Conservation (phyloP, 2,329 filamentous ascomycete genomes). For the Paecilomyces sp. region DNA sequence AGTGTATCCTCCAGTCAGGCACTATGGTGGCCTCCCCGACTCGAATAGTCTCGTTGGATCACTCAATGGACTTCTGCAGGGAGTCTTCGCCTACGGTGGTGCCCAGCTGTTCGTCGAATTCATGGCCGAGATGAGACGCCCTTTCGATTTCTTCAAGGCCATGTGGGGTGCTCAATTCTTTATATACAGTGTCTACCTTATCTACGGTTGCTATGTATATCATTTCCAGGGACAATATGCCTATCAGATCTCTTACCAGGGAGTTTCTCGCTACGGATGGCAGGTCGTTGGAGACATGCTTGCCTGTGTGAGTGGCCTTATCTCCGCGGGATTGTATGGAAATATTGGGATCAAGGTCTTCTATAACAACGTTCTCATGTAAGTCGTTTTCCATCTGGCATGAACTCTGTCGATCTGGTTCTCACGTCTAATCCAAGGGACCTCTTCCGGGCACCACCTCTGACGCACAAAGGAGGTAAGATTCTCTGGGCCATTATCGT, state of each 20-base stretch:
- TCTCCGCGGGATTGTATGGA: slow-evolving; percentile 32
- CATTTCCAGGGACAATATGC: slow-evolving; percentile 37
- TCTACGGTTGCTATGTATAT: slow-evolving; percentile 44
- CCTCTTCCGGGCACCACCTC: slow-evolving; percentile 32
- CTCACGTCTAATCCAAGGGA: slow-evolving; percentile 18
- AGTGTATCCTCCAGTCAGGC: slow-evolving; percentile 25
- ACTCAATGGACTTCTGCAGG: slow-evolving; percentile 47
- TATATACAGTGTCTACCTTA: slow-evolving; percentile 42
- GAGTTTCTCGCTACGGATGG: slow-evolving; percentile 21
- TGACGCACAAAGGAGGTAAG: slow-evolving; percentile 33
- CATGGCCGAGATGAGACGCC: slow-evolving; percentile 47
- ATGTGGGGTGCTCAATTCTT: slow-evolving; percentile 40
- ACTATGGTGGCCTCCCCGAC: slow-evolving; percentile 34
- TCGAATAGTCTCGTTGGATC: slow-evolving; percentile 37
- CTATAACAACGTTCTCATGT: slow-evolving; percentile 37
- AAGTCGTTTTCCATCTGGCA: neutral
- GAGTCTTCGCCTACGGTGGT: slow-evolving; percentile 53
- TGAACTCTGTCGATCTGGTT: neutral
- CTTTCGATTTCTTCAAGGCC: slow-evolving; percentile 44
- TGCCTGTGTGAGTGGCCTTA: slow-evolving; percentile 21
- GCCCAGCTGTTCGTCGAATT: slow-evolving; percentile 53
- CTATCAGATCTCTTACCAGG: slow-evolving; percentile 9
- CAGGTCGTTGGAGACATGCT: slow-evolving; percentile 24
- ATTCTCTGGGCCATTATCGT: slow-evolving; percentile 27
- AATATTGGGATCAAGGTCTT: slow-evolving; percentile 37